These are phyloP conservation scores for Populus nigra DNA, from an alignment of 345 rosid species.

Conservation along the genomic window DNA sequence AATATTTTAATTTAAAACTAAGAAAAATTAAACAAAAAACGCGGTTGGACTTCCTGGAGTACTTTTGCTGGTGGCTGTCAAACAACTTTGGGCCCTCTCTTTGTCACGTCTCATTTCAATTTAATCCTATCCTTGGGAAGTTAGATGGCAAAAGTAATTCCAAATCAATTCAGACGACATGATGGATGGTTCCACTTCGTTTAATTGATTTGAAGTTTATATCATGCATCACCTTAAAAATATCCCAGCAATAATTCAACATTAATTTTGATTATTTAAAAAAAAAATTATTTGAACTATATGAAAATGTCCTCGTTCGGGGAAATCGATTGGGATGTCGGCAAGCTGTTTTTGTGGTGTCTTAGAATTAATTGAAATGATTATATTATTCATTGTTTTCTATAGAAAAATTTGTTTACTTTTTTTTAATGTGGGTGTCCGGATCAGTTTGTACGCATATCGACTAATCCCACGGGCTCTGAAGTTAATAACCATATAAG, in stretches of 20 bases:
- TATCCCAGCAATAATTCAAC: neutral
- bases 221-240: neutral
- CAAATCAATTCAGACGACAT: neutral
- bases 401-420: too few relatives aligned
- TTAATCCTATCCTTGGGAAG: neutral
- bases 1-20: too few relatives aligned
- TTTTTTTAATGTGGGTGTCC: too few relatives aligned
- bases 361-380: neutral
- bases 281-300: too few relatives aligned
- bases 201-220: neutral
- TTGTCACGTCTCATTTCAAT: neutral
- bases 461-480: too few relatives aligned
- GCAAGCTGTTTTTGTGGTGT: too few relatives aligned
- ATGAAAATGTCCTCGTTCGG: too few relatives aligned
- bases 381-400: neutral
- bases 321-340: too few relatives aligned
- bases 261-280: too few relatives aligned
- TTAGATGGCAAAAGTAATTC: neutral
- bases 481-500: too few relatives aligned
- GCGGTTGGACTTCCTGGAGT: neutral
- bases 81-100: neutral
- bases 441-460: rapidly evolving
- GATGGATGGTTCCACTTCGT: neutral
- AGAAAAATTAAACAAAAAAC: too few relatives aligned
- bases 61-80: neutral